Base-by-base conservation (phyloP, 352 stramenopile genomes). In the Albugo candida region DNA sequence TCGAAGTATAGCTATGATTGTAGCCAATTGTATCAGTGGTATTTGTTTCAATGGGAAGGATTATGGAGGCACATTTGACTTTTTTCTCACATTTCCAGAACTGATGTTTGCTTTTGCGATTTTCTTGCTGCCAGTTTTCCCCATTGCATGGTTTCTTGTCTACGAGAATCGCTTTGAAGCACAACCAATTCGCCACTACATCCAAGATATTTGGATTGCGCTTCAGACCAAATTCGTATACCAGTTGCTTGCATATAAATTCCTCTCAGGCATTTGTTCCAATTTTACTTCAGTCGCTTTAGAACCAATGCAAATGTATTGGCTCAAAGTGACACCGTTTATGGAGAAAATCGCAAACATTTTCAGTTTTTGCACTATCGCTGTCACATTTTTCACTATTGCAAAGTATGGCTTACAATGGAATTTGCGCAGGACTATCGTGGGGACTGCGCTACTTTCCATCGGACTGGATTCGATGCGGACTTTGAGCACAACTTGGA, bases 401-500 rank as follows among this genome's bases (percentile, higher is more conserved):
- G 65, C 63, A 24, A 72, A 67, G 21, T 76, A 70, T 45, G 65
- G 65, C 0, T 44, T 71, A 44, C 53, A 68, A 36, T 76, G 65
- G 65, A 76, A 72, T 43, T 77, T 63, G 63, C 47, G 64, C 34
- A 66, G 58, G 1, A 66, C 71, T 53, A 56, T 69, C 20, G 45
- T 69, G 1, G 41, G 67, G 14, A 72, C 61, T 2, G 70, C 59
- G 57, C 36, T 71, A 16, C 57, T 55, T 43, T 58, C 67, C 18
- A 60, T 70, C 41, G 61, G 52, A 14, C 58, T 77, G 16, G 65
- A 77, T 45, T 53, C 61, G 1, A 44, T 70, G 41, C 66, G 59
- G 31, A 73, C 64, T 19, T 71, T 71, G 63, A 54, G 69, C n/a
- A 55, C 70, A 43, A 77, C 65, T 20, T 77, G 61, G 61, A 51